Evolutionary conservation across 345 rosid genomes (phyloP), one percentile per base, ranked within the genome.

Genomic region (Citrus glauca): DNA sequence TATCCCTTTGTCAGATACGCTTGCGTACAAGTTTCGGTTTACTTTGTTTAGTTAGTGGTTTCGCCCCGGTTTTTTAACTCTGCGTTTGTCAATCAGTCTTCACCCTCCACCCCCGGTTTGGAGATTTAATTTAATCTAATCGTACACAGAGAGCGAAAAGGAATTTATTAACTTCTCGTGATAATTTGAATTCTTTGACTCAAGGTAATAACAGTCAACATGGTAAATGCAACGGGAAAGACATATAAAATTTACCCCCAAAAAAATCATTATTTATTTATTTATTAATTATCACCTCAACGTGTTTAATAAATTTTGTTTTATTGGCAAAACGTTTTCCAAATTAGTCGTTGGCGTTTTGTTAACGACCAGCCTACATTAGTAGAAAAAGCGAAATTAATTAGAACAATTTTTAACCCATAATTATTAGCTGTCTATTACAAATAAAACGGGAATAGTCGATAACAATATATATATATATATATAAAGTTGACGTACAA

Each of bases 21-120:
- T 67, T 64, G 82, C 85, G 88, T 82, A 71, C 81, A 84, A 85
- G 9, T 69, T 67, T 22, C 28, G 78, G 78, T 74, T 40, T 30
- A 7, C 66, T 25, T 69, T n/a, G 9, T 53, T 11, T 13, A 45
- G 56, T 32, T 11, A 13, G 56, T 32, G 13, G 69, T 63, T 20
- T 74, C 61, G 30, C 68, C 22, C 24, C 22, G n/a, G 11, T 10
- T 68, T 4, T 32, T 33, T 4, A 11, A 6, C n/a, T 28, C 9
- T 38, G 42, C 42, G 7, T 38, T n/a, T 37, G 4, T 25, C 27
- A 25, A 10, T 7, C 7, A 9, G 14, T 11, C 1, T 62, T 82
- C 84, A 65, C 74, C 69, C 68, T 73, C 69, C 72, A 78, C 82
- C 79, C 81, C 66, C 22, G 76, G 72, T 83, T 78, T 59, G 9